These are phyloP conservation scores for Zygosaccharomyces kombuchaensis DNA, from an alignment of 805 yeast genomes.

Conservation along the genomic window DNA sequence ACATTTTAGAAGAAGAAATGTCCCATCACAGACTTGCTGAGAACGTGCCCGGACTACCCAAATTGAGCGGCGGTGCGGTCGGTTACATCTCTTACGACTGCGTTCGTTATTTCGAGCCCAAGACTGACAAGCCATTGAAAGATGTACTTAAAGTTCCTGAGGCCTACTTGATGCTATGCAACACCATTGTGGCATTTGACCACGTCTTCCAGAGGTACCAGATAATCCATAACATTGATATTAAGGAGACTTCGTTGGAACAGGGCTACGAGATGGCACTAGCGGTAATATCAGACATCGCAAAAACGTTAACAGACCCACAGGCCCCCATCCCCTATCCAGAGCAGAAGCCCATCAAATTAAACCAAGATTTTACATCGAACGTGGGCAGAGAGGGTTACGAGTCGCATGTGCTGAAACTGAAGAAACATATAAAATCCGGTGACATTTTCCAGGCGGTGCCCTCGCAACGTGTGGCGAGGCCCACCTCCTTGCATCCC, in stretches of 20 bases:
- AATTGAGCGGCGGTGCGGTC: slow-evolving; percentile 89
- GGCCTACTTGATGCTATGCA: slow-evolving; percentile 86
- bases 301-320: slow-evolving; percentile 44
- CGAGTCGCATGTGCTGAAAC: slow-evolving; percentile 67
- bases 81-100: slow-evolving; percentile 97
- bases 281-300: slow-evolving; percentile 53
- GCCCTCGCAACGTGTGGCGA: slow-evolving; percentile 93
- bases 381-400: slow-evolving; percentile 94
- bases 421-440: slow-evolving; percentile 75
- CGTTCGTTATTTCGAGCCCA: slow-evolving; percentile 94
- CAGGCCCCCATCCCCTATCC: slow-evolving; percentile 54
- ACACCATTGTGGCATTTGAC: slow-evolving; percentile 86
- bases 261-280: slow-evolving; percentile 52
- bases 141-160: slow-evolving; percentile 88
- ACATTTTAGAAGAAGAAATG: slow-evolving; percentile 70
- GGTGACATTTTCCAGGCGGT: slow-evolving; percentile 98
- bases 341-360: slow-evolving; percentile 65
- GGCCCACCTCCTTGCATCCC: slow-evolving; percentile 94
- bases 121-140: slow-evolving; percentile 64
- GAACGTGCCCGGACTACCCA: slow-evolving; percentile 72
- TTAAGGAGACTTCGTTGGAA: slow-evolving; percentile 35
- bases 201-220: slow-evolving; percentile 92
- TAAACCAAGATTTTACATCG: slow-evolving; percentile 68
- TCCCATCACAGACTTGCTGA: slow-evolving; percentile 59
- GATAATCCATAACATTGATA: slow-evolving; percentile 72